Conservation (phyloP, 176 grass and related monocot genomes). For the Musa troglodytarum region DNA sequence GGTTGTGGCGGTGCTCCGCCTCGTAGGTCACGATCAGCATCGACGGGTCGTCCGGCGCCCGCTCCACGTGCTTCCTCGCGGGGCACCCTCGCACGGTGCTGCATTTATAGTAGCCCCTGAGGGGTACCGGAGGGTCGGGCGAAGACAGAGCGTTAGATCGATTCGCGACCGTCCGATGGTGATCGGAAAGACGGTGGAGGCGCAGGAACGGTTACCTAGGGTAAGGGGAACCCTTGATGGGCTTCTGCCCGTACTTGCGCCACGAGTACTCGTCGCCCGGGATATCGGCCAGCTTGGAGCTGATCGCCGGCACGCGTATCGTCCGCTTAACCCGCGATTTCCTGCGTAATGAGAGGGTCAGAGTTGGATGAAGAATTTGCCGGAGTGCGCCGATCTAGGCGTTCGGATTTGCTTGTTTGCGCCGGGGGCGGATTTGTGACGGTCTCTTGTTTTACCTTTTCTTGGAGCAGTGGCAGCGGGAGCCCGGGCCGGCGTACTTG, state of each 20-base stretch:
- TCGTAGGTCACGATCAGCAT: conserved; percentile 30
- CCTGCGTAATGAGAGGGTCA: not conserved
- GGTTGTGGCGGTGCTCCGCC: conserved; percentile 20
- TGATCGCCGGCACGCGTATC: conserved; percentile 18
- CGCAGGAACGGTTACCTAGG: not conserved
- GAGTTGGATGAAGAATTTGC: not conserved
- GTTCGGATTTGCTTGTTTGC: no score
- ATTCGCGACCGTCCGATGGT: not conserved
- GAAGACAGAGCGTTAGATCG: not conserved
- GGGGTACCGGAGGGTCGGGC: not conserved
- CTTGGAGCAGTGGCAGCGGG: conserved; percentile 85
- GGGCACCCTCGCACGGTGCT: conserved; percentile 15
- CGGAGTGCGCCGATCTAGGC: no score
- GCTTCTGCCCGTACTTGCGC: conserved; percentile 30
- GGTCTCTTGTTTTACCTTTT: conserved; percentile 35
- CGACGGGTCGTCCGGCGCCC: conserved; percentile 16
- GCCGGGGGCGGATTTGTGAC: not conserved
- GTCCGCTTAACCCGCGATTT: conserved; percentile 20
- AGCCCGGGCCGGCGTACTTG: conserved; percentile 20
- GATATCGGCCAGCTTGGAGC: conserved; percentile 20
- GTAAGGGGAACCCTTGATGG: conserved; percentile 23
- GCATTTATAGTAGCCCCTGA: conserved; percentile 26
- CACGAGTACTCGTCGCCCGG: conserved; percentile 17
- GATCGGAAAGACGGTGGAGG: not conserved
- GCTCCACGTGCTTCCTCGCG: conserved; percentile 21